Evolutionary conservation across 345 rosid species (phyloP).

Genomic region (Brassica carinata): DNA sequence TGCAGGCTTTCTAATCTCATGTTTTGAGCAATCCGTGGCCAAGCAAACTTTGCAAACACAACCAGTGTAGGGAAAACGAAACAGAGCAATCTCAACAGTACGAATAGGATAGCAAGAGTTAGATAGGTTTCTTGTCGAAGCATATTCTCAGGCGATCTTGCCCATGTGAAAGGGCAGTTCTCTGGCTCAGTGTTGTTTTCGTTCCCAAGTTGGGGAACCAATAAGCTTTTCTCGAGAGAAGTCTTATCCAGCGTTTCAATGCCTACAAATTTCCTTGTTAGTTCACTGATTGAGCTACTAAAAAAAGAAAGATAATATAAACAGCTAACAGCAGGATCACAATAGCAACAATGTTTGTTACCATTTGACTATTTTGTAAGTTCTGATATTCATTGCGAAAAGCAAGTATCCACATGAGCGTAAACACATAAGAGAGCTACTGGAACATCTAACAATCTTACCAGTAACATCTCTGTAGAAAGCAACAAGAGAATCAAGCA

Average conservation of each 20-base stretch:
- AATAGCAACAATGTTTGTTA: neutral
- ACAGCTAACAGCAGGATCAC: neutral
- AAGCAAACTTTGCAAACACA: slow-evolving; percentile 42
- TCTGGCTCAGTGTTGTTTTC: slow-evolving; percentile 56
- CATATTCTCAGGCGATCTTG: slow-evolving; percentile 91
- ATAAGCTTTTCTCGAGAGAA: slow-evolving; percentile 44
- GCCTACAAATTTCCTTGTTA: slow-evolving; percentile 33
- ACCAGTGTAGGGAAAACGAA: slow-evolving; percentile 56
- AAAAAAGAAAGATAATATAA: neutral
- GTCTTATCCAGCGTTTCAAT: slow-evolving; percentile 47
- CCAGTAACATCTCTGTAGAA: slow-evolving; percentile 77
- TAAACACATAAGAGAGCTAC: neutral
- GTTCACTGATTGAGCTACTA: slow-evolving; percentile 6
- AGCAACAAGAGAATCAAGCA: slow-evolving; percentile 68
- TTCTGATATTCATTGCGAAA: too few species aligned
- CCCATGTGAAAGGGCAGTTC: slow-evolving; percentile 95
- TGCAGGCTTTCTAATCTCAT: slow-evolving; percentile 58
- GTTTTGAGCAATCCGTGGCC: slow-evolving; percentile 57
- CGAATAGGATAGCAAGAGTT: slow-evolving; percentile 73
- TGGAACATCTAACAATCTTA: slow-evolving; percentile 36
- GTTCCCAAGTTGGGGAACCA: slow-evolving; percentile 52
- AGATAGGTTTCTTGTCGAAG: slow-evolving; percentile 82
- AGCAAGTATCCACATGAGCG: neutral
- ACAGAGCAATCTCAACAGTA: slow-evolving; percentile 62
- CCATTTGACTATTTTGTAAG: neutral